Base-by-base conservation (phyloP, 2,329 filamentous ascomycete species). In the Calycina marina region DNA sequence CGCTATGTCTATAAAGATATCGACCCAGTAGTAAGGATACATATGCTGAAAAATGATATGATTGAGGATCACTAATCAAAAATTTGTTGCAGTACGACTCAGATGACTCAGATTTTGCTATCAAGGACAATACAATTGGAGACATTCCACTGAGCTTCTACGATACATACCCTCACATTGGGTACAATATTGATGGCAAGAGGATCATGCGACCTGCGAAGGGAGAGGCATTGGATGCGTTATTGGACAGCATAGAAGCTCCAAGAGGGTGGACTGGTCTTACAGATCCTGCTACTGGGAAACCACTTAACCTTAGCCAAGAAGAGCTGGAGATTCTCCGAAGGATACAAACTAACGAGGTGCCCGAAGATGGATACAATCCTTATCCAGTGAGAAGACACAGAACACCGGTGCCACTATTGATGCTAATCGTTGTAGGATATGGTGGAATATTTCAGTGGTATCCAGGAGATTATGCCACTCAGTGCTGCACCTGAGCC, bases 131-230 rank as follows among this genome's bases (percentile, higher is more conserved):
- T 59, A 96, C 90, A 0, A 94, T 98, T 48, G 92, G 90, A 45
- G 68, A 96, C 53, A 98, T 98, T 38, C 83, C 86, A 4, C 62
- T 96, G 30, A 79, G 81, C 3, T 96, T 93, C 59, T 98, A 98
- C 62, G 90, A 98, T 55, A 80, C 83, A 20, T 98, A 94, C 54
- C 90, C 90, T 31, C 90, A 98, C 55, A 94, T 98, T 53, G 90
- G 90, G 38, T 98, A 98, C 59, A 83, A 94, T 49, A 96, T 98
- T 61, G 93, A 98, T 56, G 90, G 90, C 56, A 94, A 92, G 69
- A 92, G 82, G 57, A 93, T 98, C 42, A 82, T 93, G 76, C 79
- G 90, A 32, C 90, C 90, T 5, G 90, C 92, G 4, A 88, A 85
- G 45, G 88, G 88, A 32, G 80, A 93, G 54, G 90, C 90, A 20